Evolutionary conservation across 805 yeast species (phyloP), one percentile per base, ranked within the genome.

Genomic region (Schwanniomyces occidentalis): DNA sequence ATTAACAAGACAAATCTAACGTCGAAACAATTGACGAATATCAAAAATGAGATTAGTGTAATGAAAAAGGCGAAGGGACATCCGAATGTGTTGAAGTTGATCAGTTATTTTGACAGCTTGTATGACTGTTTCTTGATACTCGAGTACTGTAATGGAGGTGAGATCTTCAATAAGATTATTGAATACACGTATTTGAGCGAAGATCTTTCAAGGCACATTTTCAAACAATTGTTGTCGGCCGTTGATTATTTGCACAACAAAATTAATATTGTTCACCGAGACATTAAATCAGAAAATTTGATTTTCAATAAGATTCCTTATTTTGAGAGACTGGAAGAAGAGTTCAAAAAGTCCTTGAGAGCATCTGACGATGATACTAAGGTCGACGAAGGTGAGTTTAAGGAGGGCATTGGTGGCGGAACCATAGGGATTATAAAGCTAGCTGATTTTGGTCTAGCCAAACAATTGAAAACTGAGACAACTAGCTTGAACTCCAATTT

Each of bases 271-370:
- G 95, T 84, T 16, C 95, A 85, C 56, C 65, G 95, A 27, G 95
- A 85, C 55, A 84, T 85, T 50, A 85, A 85, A 58, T 95, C 95
- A 1, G 95, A 85, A 46, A 85, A 85, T 54, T 60, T 85, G 29
- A 61, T 85, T 26, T 85, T 82, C 54, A 69, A 73, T 27, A 83
- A 81, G 1, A 74, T 73, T 17, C 71, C 72, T 2, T 61, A 65
- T 34, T 42, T 63, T 5, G 73, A 75, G 3, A 53, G 78, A 13
- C 21, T 55, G 42, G 71, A 14, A 37, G 51, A 39, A 5, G 60
- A 64, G 26, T 56, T 53, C 26, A 40, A 61, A 18, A 26, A 38
- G 8, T 27, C 41, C 2, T 52, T 62, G 32, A 61, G 86, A 22
- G 61, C 61, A 33, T 73, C 81, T 0, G 88, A 81, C 49, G 85